Evolutionary conservation across 2,329 filamentous ascomycete species (phyloP).

Genomic region (Microascus cirrosus): DNA sequence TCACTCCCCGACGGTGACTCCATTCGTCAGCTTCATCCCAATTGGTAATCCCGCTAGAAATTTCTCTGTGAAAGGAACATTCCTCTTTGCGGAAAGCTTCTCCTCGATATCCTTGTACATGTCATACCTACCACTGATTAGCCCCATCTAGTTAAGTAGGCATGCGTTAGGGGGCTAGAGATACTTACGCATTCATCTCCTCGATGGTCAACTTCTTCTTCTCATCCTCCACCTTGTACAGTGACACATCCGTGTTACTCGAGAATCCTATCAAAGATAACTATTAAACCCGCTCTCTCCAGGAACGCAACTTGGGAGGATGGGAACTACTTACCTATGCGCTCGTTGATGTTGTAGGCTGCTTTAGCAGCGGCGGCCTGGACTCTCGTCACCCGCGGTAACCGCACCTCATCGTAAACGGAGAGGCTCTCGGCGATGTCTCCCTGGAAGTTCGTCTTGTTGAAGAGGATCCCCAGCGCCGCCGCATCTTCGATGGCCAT

Average conservation of each 20-base stretch:
- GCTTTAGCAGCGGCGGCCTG: constrained; percentile 47
- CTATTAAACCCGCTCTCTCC: background rate
- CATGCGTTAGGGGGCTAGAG: background rate
- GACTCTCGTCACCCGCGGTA: constrained; percentile 43
- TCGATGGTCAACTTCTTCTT: constrained; percentile 54
- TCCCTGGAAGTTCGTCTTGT: constrained; percentile 29
- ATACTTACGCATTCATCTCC: constrained; percentile 53
- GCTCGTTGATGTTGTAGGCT: constrained; percentile 50
- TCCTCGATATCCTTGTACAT: constrained; percentile 47
- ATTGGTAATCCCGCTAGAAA: constrained; percentile 32
- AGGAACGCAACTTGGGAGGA: background rate
- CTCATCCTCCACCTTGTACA: constrained; percentile 52
- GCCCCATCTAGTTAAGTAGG: accelerated
- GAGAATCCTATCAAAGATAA: constrained; percentile 38
- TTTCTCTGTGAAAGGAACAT: constrained; percentile 20
- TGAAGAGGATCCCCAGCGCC: constrained; percentile 51
- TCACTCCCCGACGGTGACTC: constrained; percentile 20
- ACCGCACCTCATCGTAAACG: constrained; percentile 39
- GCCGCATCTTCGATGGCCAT: constrained; percentile 60
- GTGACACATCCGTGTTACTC: constrained; percentile 40
- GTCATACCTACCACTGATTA: constrained; percentile 33
- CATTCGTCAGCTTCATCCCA: constrained; percentile 36
- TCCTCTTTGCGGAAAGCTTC: constrained; percentile 23
- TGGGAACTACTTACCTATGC: constrained; percentile 34
- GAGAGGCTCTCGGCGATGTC: constrained; percentile 33